Conservation (phyloP, 768 basidiomycete genomes). For the Coprinopsis sp. region DNA sequence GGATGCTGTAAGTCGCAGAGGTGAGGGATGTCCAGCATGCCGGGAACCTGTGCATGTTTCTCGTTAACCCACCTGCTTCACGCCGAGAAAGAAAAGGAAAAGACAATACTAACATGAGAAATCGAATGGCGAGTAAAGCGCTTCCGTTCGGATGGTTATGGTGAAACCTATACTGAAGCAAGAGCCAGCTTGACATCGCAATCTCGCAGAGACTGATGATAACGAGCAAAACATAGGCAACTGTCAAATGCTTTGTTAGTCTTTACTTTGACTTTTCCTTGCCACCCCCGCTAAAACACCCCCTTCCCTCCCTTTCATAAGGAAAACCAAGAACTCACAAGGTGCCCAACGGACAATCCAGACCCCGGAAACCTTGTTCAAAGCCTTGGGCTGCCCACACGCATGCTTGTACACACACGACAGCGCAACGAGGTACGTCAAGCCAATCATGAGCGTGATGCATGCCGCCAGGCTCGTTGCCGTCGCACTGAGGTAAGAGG, state of each 20-base stretch:
- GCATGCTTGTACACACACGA: constrained; percentile 47
- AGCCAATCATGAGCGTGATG: constrained; percentile 28
- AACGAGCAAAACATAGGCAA: constrained; percentile 48
- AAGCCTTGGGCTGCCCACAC: constrained; percentile 38
- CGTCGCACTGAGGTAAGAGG: constrained; percentile 29
- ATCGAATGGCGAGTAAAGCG: constrained; percentile 38
- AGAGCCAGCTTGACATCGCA: constrained; percentile 54
- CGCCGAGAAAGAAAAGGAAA: neutral
- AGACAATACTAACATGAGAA: constrained; percentile 41
- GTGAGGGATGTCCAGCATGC: constrained; percentile 59
- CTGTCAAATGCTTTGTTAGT: constrained; percentile 28
- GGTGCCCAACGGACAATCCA: constrained; percentile 48
- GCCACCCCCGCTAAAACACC: no score
- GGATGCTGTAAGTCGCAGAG: constrained; percentile 46
- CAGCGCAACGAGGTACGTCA: constrained; percentile 47
- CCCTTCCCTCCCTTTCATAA: no score
- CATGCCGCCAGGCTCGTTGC: constrained; percentile 33
- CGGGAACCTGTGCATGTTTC: constrained; percentile 50
- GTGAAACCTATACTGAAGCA: constrained; percentile 51
- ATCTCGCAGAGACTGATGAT: constrained; percentile 44
- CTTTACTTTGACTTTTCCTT: no score
- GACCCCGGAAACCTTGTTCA: constrained; percentile 48
- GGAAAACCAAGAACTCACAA: constrained; percentile 28
- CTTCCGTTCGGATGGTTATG: constrained; percentile 45
- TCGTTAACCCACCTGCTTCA: no score